These are phyloP conservation scores for Azolla pinnata DNA, from an alignment of 75 land plant species.

Conservation along the genomic window DNA sequence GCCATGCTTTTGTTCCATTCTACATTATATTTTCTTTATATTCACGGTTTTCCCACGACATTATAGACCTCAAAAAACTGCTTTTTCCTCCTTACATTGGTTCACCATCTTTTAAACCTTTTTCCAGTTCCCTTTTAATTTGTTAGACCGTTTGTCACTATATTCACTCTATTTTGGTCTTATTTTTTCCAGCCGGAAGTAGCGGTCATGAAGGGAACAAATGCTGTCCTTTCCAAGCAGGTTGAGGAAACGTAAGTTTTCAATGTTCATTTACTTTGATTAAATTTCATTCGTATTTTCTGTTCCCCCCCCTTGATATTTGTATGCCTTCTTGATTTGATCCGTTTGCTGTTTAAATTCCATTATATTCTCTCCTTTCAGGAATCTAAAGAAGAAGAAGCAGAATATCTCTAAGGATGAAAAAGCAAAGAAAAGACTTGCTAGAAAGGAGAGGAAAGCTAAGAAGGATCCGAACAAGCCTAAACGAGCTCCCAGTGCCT, in stretches of 20 bases:
- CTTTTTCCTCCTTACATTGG: neutral
- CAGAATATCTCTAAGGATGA: slow-evolving; percentile 35
- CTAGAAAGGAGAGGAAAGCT: slow-evolving; percentile 31
- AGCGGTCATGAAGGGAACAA: neutral
- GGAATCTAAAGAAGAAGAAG: slow-evolving; percentile 24
- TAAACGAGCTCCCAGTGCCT: slow-evolving; percentile 82
- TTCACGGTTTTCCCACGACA: neutral
- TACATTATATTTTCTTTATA: too few relatives aligned
- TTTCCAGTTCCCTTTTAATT: neutral
- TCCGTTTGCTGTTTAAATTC: neutral
- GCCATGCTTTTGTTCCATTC: too few relatives aligned
- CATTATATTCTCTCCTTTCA: neutral
- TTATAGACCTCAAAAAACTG: neutral
- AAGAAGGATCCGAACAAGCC: slow-evolving; percentile 78
- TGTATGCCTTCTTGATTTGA: neutral
- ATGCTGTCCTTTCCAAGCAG: slow-evolving; percentile 1
- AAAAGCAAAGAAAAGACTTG: slow-evolving; percentile 19
- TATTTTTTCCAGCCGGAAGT: neutral
- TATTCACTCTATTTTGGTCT: neutral
- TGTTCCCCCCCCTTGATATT: neutral
- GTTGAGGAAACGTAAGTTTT: slow-evolving; percentile 7
- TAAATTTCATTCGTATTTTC: neutral
- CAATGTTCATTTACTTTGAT: neutral
- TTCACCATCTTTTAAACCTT: neutral
- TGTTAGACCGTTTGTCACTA: neutral